phyloP scores from a whole-genome alignment of 2,329 filamentous ascomycete genomes.

The Blumeria graminis region DNA sequence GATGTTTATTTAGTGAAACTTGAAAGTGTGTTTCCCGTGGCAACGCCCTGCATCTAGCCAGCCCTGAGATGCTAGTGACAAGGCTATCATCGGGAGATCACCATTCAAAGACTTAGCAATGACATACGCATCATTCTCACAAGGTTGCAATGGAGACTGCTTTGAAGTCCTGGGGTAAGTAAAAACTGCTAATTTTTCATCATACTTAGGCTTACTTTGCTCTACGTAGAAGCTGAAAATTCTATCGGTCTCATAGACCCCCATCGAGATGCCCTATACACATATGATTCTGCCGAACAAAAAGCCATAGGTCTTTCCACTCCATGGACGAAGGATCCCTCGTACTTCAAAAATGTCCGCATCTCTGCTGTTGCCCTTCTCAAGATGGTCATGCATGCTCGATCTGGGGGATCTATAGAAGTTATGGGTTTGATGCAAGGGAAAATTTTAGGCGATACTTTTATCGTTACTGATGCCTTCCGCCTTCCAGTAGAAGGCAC shows the following conservation, averaged over 20 bases:
- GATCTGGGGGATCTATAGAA: conserved; percentile 78
- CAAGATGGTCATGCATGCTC: conserved; percentile 98
- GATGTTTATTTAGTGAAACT: too few species aligned
- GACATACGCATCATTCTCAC: too few species aligned
- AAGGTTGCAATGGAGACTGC: conserved; percentile 24
- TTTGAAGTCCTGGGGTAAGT: conserved; percentile 35
- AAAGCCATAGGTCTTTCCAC: conserved; percentile 36
- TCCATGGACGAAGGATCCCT: conserved; percentile 56
- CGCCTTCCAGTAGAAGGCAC: conserved; percentile 88
- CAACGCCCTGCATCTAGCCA: too few species aligned
- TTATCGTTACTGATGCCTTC: conserved; percentile 87
- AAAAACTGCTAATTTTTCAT: conserved; percentile 2
- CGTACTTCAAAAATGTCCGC: conserved; percentile 82
- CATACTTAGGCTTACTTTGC: conserved; percentile 9
- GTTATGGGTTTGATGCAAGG: conserved; percentile 98
- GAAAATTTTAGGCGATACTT: conserved; percentile 61
- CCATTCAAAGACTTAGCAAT: too few species aligned
- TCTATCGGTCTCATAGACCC: conserved; percentile 63
- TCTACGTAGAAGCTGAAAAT: conserved; percentile 57
- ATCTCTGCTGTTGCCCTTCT: conserved; percentile 84
- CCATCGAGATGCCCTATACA: conserved; percentile 74
- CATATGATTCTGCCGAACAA: conserved; percentile 46
- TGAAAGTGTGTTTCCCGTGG: too few species aligned
- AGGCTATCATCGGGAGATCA: too few species aligned
- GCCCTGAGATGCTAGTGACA: too few species aligned